Percentiles rank a stretch among this genome's conserved stretches.
Conservation (phyloP, 495 filamentous ascomycete genomes). For the Pseudomonodictys pantanalensis region DNA sequence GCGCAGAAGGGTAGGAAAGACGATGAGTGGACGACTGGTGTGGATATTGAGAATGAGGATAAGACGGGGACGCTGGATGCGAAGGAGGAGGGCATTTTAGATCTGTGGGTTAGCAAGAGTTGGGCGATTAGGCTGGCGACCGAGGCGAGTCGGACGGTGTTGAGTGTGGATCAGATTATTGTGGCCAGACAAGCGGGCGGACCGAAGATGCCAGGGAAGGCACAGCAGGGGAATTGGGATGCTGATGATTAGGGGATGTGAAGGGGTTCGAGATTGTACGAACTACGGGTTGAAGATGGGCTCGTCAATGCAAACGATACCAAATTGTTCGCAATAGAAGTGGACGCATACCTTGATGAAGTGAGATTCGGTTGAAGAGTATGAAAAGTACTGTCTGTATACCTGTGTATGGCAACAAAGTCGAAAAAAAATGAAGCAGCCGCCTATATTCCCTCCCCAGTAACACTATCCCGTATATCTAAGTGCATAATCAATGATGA, state of each 20-base stretch:
- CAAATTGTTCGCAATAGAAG: background rate
- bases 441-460: no score
- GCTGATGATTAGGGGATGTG: conserved; percentile 56
- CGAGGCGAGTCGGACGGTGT: conserved; percentile 87
- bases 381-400: no score
- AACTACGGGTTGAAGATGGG: background rate
- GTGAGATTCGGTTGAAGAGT: no score
- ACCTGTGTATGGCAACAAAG: no score
- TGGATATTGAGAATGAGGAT: conserved; percentile 87
- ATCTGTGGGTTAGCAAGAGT: conserved; percentile 84
- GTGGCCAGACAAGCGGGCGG: conserved; percentile 96
- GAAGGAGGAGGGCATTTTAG: conserved; percentile 84
- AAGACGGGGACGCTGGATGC: conserved; percentile 80
- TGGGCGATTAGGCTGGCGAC: conserved; percentile 97
- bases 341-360: no score
- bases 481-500: no score
- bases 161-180: conserved; percentile 99
- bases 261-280: background rate
- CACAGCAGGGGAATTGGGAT: conserved; percentile 87
- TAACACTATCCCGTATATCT: no score
- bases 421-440: no score
- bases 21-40: conserved; percentile 72
- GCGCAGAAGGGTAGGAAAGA: conserved; percentile 57
- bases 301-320: background rate
- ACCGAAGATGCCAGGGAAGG: conserved; percentile 91